Conservation (phyloP, 306 rosid species). For the Gillenia trifoliata region DNA sequence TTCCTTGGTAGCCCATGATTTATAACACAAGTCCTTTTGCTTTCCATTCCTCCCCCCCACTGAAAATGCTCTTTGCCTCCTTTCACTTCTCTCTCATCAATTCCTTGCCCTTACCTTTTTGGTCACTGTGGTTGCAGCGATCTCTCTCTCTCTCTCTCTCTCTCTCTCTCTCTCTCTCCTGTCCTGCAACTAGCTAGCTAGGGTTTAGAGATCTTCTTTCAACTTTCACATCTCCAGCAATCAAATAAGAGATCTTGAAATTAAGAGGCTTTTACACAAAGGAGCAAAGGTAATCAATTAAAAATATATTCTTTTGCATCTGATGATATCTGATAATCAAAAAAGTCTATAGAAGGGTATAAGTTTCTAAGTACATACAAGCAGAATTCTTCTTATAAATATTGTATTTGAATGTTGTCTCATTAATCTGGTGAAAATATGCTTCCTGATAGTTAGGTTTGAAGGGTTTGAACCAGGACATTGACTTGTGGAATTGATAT, state of each 20-base stretch:
- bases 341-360: conserved; percentile 3
- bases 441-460: background rate
- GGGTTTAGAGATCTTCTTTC: conserved; percentile 48
- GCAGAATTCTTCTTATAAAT: background rate
- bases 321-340: background rate
- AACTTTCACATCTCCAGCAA: conserved; percentile 49
- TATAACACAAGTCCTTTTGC: conserved; percentile 29
- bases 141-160: conserved; percentile 31
- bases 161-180: conserved; percentile 28
- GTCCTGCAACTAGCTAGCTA: conserved; percentile 33
- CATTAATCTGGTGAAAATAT: background rate
- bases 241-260: conserved; percentile 43
- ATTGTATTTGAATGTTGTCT: background rate
- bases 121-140: conserved; percentile 31
- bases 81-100: conserved; percentile 25
- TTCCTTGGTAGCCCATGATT: conserved; percentile 11
- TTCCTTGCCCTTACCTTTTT: conserved; percentile 14
- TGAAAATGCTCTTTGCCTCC: conserved; percentile 75
- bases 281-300: conserved; percentile 33
- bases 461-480: background rate
- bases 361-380: background rate
- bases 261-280: conserved; percentile 14
- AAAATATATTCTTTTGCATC: conserved; percentile 3
- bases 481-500: background rate
- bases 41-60: conserved; percentile 5